Evolutionary conservation across 345 rosid species (phyloP), one percentile per base, ranked within the genome.

Genomic region (Brassica napus): DNA sequence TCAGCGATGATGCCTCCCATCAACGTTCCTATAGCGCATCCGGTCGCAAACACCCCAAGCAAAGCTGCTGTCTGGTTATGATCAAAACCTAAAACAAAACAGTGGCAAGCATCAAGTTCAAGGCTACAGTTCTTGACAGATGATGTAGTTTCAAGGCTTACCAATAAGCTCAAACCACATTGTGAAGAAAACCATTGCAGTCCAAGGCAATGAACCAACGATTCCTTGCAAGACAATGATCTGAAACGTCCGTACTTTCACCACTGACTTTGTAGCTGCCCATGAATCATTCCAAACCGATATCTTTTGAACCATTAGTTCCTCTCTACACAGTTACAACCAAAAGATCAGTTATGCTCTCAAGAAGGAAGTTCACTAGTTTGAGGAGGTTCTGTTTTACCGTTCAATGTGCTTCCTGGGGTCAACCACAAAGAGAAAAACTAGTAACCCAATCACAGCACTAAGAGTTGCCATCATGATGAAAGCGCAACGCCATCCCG

Each of bases 131-230:
- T 37, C 26, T 68, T 30, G 61, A 28, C 8, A 0, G 0, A 16
- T 62, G 6, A 63, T 26, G 47, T n/a, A n/a, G n/a, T n/a, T n/a
- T n/a, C n/a, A n/a, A 74, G 30, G 8, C 5, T 87, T 66, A 89
- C 98, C 98, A 7, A 95, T 91, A 71, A 95, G 87, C 80, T 93
- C 96, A 77, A 95, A 93, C 99, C 98, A 93, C 96, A 95, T 90
- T 3, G 99, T 89, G 69, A 95, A 88, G 84, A 95, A 93, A 42
- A 95, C 98, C 98, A 93, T 88, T 6, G 96, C 98, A 4, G 99
- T 95, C 98, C 99, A 95, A 5, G 98, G 96, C 11, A 93, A 79
- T 10, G 96, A 88, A 69, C 99, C 98, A 18, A 95, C 85, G 57
- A 91, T 81, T n/a, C 98, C 98, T 81, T 95, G 97, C 84, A 89